Evolutionary conservation across 768 basidiomycete genomes (phyloP).

Genomic region (Chalciporus piperatus): DNA sequence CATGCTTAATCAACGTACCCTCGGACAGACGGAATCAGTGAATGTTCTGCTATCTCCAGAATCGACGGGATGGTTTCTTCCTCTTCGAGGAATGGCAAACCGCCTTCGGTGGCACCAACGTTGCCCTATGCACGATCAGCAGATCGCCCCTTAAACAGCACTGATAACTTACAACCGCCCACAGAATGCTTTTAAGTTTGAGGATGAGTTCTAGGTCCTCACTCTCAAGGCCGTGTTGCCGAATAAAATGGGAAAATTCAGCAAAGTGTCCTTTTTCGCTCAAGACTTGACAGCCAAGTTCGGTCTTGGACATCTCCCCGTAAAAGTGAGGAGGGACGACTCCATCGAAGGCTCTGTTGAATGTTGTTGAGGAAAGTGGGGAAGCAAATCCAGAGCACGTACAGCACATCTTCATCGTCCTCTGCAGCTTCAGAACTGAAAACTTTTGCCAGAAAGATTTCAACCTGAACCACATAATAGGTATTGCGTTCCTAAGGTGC

Average conservation of each 20-base stretch:
- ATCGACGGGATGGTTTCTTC: constrained; percentile 91
- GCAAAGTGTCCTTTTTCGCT: constrained; percentile 88
- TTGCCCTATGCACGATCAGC: constrained; percentile 63
- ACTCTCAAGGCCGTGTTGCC: constrained; percentile 80
- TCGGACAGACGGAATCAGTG: constrained; percentile 84
- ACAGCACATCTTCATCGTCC: constrained; percentile 70
- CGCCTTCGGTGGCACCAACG: constrained; percentile 86
- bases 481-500: constrained; percentile 83
- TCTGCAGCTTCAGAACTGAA: constrained; percentile 55
- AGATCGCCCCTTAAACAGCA: not conserved
- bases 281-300: constrained; percentile 88
- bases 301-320: constrained; percentile 96
- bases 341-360: constrained; percentile 69
- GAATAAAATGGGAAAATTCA: constrained; percentile 89
- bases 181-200: constrained; percentile 91
- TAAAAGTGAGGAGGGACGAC: constrained; percentile 95
- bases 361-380: not conserved
- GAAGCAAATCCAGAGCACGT: constrained; percentile 16
- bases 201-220: constrained; percentile 81
- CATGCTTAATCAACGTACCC: constrained; percentile 59
- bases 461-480: constrained; percentile 90
- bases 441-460: constrained; percentile 83
- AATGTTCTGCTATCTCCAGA: constrained; percentile 87
- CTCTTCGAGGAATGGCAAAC: constrained; percentile 92
- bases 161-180: constrained; percentile 82